A percentile compares a stretch with the other conserved stretches of the same genome.
These are phyloP conservation scores for Paraphoma chrysanthemicola DNA, from an alignment of 2,329 filamentous ascomycete species.

Conservation along the genomic window DNA sequence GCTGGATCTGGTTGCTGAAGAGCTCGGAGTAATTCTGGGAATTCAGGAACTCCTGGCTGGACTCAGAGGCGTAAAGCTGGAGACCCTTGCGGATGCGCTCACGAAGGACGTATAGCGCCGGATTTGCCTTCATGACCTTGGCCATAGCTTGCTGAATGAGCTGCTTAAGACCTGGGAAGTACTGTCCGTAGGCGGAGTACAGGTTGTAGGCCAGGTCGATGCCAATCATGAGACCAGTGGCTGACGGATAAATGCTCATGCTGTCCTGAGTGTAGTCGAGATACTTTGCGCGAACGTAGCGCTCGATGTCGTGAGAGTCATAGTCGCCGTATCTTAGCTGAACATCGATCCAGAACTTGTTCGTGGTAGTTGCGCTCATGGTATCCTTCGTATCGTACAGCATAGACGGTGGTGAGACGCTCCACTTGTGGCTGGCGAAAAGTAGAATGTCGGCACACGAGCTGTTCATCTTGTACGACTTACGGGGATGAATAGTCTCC, in stretches of 20 bases:
- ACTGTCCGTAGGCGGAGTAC: slow-evolving; percentile 97
- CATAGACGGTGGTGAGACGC: slow-evolving; percentile 90
- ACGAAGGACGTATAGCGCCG: slow-evolving; percentile 91
- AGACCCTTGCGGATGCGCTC: slow-evolving; percentile 99
- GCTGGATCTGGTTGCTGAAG: slow-evolving; percentile 98
- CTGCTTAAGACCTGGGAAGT: slow-evolving; percentile 96
- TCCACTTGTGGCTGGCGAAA: slow-evolving; percentile 99
- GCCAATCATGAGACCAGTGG: slow-evolving; percentile 95
- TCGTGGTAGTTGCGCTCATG: slow-evolving; percentile 91
- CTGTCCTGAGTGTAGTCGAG: slow-evolving; percentile 98
- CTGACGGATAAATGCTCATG: slow-evolving; percentile 97
- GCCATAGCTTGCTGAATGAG: slow-evolving; percentile 98
- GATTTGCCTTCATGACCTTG: slow-evolving; percentile 99
- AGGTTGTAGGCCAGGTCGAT: slow-evolving; percentile 98
- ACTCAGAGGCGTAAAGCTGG: slow-evolving; percentile 96
- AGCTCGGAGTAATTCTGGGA: slow-evolving; percentile 99
- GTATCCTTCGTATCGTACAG: slow-evolving; percentile 96
- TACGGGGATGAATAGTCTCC: slow-evolving; percentile 97
- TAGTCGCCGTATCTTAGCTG: slow-evolving; percentile 97
- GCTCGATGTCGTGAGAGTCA: slow-evolving; percentile 97
- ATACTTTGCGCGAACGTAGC: slow-evolving; percentile 97
- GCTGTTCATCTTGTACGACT: slow-evolving; percentile 99
- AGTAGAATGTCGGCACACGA: slow-evolving; percentile 97
- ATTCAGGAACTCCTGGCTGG: slow-evolving; percentile 98
- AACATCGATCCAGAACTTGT: slow-evolving; percentile 99